Conservation (phyloP, 2,329 filamentous ascomycete genomes). For the Aspergillus caelatus region DNA sequence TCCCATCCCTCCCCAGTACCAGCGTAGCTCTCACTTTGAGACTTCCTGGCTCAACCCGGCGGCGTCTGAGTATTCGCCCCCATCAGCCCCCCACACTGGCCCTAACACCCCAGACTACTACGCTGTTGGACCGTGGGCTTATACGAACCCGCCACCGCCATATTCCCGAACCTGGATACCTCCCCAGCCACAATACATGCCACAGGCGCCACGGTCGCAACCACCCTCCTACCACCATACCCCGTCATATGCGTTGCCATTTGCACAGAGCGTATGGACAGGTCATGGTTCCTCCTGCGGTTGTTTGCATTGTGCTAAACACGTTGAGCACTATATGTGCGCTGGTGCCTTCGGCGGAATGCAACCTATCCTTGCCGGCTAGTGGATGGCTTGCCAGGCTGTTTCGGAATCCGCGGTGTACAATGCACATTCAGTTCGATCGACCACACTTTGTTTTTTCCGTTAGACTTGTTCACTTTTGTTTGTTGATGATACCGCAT, state of each 20-base stretch:
- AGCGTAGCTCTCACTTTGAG: constrained; percentile 50
- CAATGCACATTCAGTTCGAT: constrained; percentile 12
- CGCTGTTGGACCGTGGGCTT: constrained; percentile 46
- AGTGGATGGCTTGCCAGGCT: background rate
- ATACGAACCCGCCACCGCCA: constrained; percentile 44
- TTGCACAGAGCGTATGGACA: constrained; percentile 51
- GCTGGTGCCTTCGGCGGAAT: constrained; percentile 46
- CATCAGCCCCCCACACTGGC: constrained; percentile 52
- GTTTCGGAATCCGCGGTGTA: constrained; percentile 7
- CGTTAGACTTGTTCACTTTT: constrained; percentile 28
- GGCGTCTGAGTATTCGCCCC: constrained; percentile 55
- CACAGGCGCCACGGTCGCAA: constrained; percentile 45
- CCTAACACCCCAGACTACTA: constrained; percentile 53
- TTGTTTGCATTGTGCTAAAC: constrained; percentile 52
- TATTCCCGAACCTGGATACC: constrained; percentile 46
- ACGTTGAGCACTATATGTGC: constrained; percentile 54
- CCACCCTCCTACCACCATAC: constrained; percentile 52
- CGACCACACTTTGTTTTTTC: constrained; percentile 27
- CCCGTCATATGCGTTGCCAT: constrained; percentile 51
- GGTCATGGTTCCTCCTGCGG: constrained; percentile 51
- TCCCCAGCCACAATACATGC: constrained; percentile 38
- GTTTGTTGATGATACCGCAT: constrained; percentile 35
- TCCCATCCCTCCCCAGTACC: constrained; percentile 54
- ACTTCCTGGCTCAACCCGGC: constrained; percentile 55
- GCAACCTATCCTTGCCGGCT: constrained; percentile 48